Evolutionary conservation across 2,329 filamentous ascomycete species (phyloP).

Genomic region (Talaromyces pinophilus): DNA sequence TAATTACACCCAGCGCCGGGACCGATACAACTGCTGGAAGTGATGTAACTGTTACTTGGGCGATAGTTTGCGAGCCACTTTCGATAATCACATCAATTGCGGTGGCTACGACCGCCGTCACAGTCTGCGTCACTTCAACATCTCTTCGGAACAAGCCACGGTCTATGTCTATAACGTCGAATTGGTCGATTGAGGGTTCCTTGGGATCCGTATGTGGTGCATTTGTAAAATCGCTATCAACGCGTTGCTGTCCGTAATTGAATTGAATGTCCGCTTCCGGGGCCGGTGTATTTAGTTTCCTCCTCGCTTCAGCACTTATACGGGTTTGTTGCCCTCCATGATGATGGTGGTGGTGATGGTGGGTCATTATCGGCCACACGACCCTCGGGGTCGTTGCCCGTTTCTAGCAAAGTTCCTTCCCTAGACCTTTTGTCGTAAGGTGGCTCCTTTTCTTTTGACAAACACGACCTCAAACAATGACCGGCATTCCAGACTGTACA

Average conservation of each 20-base stretch:
- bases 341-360: constrained; percentile 23
- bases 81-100: constrained; percentile 28
- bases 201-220: background rate
- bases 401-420: background rate
- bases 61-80: constrained; percentile 27
- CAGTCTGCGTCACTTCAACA: constrained; percentile 21
- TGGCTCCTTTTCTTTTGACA: constrained; percentile 7
- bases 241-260: background rate
- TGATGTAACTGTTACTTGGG: constrained; percentile 28
- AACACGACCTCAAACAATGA: constrained; percentile 10
- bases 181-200: background rate
- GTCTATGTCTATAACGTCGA: background rate
- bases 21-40: constrained; percentile 31
- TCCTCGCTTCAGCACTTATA: constrained; percentile 15
- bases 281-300: background rate
- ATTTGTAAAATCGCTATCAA: background rate
- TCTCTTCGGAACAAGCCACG: constrained; percentile 11
- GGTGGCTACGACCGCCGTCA: constrained; percentile 27
- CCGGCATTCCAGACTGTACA: constrained; percentile 13
- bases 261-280: background rate
- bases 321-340: constrained; percentile 18
- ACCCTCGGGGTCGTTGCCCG: constrained; percentile 18
- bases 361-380: constrained; percentile 24
- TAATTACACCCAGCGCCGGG: constrained; percentile 27
- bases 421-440: background rate